A percentile compares a stretch with the other conserved stretches of the same genome.
phyloP scores from a whole-genome alignment of 2,329 filamentous ascomycete species.

The Plenodomus biglobosus region DNA sequence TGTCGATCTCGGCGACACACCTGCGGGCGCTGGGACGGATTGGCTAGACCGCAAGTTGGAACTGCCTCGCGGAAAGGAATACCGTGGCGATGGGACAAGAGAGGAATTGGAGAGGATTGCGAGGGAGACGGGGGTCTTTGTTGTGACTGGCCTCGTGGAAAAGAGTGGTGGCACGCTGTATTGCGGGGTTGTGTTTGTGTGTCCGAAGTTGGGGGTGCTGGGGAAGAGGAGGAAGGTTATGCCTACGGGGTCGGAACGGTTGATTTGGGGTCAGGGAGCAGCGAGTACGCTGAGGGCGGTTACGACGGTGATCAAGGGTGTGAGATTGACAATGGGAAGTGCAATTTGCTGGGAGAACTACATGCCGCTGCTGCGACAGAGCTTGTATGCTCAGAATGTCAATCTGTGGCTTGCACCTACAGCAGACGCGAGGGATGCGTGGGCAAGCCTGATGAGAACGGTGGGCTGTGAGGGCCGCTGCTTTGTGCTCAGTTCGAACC shows the following conservation, averaged over 20 bases:
- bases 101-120: slow-evolving; percentile 79
- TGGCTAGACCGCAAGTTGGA: slow-evolving; percentile 69
- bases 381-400: slow-evolving; percentile 85
- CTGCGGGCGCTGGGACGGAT: slow-evolving; percentile 65
- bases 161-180: slow-evolving; percentile 79
- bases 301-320: slow-evolving; percentile 74
- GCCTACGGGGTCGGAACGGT: slow-evolving; percentile 80
- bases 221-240: slow-evolving; percentile 92
- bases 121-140: slow-evolving; percentile 74
- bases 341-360: slow-evolving; percentile 98
- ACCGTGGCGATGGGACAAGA: slow-evolving; percentile 72
- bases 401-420: slow-evolving; percentile 91
- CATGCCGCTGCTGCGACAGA: slow-evolving; percentile 85
- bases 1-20: slow-evolving; percentile 82
- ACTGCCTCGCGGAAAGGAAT: slow-evolving; percentile 49
- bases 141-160: slow-evolving; percentile 80
- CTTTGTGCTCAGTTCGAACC: slow-evolving; percentile 84
- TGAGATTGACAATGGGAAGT: slow-evolving; percentile 76
- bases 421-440: slow-evolving; percentile 79
- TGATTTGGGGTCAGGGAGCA: slow-evolving; percentile 87
- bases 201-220: slow-evolving; percentile 69
- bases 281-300: slow-evolving; percentile 78
- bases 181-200: slow-evolving; percentile 80
- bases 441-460: slow-evolving; percentile 80
- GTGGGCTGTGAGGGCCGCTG: slow-evolving; percentile 79